Evolutionary conservation across 768 basidiomycete genomes (phyloP).

Genomic region (Pisolithus tinctorius): DNA sequence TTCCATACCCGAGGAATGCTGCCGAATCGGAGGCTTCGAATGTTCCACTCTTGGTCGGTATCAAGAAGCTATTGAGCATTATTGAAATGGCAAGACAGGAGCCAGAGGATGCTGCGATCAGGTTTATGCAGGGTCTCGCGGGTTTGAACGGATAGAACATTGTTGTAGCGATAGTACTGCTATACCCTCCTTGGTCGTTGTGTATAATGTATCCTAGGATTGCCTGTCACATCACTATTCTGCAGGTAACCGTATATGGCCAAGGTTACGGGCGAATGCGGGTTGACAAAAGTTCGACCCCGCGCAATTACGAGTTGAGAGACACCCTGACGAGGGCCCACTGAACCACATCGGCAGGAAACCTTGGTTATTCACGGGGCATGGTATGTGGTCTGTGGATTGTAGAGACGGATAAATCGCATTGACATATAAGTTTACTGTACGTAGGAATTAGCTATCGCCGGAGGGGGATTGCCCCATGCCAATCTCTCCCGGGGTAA

Average conservation of each 20-base stretch:
- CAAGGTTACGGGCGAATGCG: too few relatives aligned
- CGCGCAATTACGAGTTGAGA: too few relatives aligned
- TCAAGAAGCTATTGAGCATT: conserved; percentile 88
- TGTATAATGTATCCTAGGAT: not conserved
- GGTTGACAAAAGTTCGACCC: too few relatives aligned
- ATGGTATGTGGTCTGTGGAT: too few relatives aligned
- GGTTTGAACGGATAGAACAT: conserved; percentile 30
- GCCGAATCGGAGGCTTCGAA: conserved; percentile 36
- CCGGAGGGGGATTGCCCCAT: too few relatives aligned
- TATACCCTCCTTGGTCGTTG: not conserved
- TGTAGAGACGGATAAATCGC: too few relatives aligned
- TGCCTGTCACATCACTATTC: conserved; percentile 2
- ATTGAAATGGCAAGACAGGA: conserved; percentile 98
- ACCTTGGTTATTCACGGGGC: too few relatives aligned
- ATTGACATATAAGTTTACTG: too few relatives aligned
- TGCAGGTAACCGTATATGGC: not conserved
- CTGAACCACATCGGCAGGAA: too few relatives aligned
- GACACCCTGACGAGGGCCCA: too few relatives aligned
- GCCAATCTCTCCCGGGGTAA: too few relatives aligned
- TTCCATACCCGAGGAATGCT: conserved; percentile 47
- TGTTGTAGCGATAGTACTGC: not conserved
- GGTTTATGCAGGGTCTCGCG: conserved; percentile 59
- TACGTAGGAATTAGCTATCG: too few relatives aligned
- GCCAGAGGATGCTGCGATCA: conserved; percentile 71
- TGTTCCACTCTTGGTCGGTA: conserved; percentile 67